These are phyloP conservation scores for Neopestalotiopsis sp. DNA, from an alignment of 2,329 filamentous ascomycete species.

Conservation along the genomic window DNA sequence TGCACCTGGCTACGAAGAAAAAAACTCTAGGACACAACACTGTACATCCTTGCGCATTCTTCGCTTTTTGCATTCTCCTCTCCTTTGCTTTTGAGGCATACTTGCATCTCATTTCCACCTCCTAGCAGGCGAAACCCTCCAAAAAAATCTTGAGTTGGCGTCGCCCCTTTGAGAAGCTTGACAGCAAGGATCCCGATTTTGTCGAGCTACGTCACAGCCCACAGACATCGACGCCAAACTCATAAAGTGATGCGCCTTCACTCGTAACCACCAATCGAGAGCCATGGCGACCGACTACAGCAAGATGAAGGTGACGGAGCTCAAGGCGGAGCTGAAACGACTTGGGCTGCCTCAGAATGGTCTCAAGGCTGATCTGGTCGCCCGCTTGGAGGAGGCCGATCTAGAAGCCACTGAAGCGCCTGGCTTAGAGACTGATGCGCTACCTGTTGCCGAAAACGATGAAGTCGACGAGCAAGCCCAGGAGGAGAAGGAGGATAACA, in stretches of 20 bases:
- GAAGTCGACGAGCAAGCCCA: background rate
- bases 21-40: background rate
- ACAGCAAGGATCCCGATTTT: background rate
- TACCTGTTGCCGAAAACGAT: background rate
- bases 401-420: background rate
- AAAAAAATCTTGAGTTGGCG: background rate
- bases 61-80: background rate
- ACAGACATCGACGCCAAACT: background rate
- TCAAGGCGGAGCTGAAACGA: constrained; percentile 75
- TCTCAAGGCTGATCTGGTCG: constrained; percentile 73
- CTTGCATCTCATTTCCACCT: background rate
- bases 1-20: background rate
- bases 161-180: background rate
- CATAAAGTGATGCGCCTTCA: constrained; percentile 14
- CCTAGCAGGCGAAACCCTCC: background rate
- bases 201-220: constrained; percentile 15
- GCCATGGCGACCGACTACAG: constrained; percentile 57
- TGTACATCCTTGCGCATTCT: background rate
- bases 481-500: constrained; percentile 10
- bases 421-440: background rate
- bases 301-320: constrained; percentile 73
- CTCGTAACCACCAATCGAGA: constrained; percentile 15
- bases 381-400: constrained; percentile 57
- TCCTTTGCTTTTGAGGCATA: background rate
- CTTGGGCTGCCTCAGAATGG: constrained; percentile 73